Percentiles rank a stretch among this genome's conserved stretches.
phyloP scores from a whole-genome alignment of 1,284 basidiomycete genomes.

The Somion occarium region DNA sequence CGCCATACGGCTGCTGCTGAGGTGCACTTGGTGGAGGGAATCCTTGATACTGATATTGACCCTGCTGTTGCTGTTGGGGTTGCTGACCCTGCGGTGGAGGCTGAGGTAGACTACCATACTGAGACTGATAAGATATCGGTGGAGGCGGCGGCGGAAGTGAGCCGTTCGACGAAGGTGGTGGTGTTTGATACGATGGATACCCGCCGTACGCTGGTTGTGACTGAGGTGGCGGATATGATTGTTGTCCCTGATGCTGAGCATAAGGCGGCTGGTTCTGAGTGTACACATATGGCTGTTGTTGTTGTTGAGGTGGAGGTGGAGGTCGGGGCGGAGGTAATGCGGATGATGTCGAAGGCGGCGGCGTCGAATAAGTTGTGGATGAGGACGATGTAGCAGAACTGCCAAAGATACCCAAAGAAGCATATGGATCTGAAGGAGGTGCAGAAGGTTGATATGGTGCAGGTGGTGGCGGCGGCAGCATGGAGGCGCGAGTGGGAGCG shows the following conservation, averaged over 20 bases:
- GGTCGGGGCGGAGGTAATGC: constrained; percentile 21
- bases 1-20: constrained; percentile 14
- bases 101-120: constrained; percentile 19
- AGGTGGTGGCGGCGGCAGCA: background rate
- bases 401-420: constrained; percentile 7
- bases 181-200: constrained; percentile 17
- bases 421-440: constrained; percentile 23
- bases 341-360: constrained; percentile 13
- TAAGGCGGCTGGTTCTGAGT: constrained; percentile 24
- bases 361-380: constrained; percentile 34
- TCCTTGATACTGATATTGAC: constrained; percentile 24
- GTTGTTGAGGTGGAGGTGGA: constrained; percentile 28
- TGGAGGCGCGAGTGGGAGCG: constrained; percentile 7
- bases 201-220: constrained; percentile 24
- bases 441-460: constrained; percentile 20
- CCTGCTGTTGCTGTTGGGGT: constrained; percentile 25
- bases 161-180: constrained; percentile 14
- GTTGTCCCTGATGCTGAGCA: constrained; percentile 23
- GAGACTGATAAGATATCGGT: constrained; percentile 27
- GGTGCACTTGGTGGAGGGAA: constrained; percentile 21
- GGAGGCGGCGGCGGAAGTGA: constrained; percentile 32
- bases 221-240: constrained; percentile 29
- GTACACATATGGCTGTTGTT: constrained; percentile 20
- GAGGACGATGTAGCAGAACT: constrained; percentile 23
- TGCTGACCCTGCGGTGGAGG: constrained; percentile 27